Base-by-base conservation (phyloP, 1,284 basidiomycete species). In the Athelia sp. region DNA sequence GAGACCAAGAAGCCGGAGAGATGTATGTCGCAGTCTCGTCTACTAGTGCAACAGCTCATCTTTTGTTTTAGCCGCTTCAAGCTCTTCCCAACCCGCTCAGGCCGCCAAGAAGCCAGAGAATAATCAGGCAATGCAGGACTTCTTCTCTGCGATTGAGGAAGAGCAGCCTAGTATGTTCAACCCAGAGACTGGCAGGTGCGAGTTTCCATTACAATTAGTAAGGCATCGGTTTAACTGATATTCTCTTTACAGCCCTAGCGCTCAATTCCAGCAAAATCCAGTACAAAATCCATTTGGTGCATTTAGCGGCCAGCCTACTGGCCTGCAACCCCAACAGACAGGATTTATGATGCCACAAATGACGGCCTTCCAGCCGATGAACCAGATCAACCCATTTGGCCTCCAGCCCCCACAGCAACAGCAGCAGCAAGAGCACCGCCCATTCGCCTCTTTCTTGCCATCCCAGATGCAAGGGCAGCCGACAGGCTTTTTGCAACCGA, bases 121-220 rank as follows among this genome's bases (percentile, higher is more conserved):
- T n/a, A 58, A 61, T 54, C 62, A 76, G 50, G 73, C 75, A 18
- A 75, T 90, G 49, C 71, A 86, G 32, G 97, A 99, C 69, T 97
- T 99, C 73, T 98, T 99, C 70, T 74, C 80, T 45, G 83, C 90
- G 15, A 97, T 99, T 58, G 94, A 98, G 65, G 79, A 83, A 48
- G 84, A 90, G 51, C 86, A 90, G 61, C 73, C 82, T 4, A 77
- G 78, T n/a, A 84, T 85, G 73, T 89, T 87, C 63, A 82, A 84
- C 55, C 76, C 82, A 2, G 73, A 77, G 55, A 74, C 75, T 3
- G 74, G 75, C 56, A 82, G 76, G 84, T 29, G 26, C 81, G 56
- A 53, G 67, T 56, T 21, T 26, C 14, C 9, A n/a, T 8, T 40
- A 40, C 9, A 40, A 17, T n/a, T n/a, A n/a, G n/a, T n/a, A n/a